Base-by-base conservation (phyloP, 495 filamentous ascomycete genomes). In the Venustampulla echinocandica region DNA sequence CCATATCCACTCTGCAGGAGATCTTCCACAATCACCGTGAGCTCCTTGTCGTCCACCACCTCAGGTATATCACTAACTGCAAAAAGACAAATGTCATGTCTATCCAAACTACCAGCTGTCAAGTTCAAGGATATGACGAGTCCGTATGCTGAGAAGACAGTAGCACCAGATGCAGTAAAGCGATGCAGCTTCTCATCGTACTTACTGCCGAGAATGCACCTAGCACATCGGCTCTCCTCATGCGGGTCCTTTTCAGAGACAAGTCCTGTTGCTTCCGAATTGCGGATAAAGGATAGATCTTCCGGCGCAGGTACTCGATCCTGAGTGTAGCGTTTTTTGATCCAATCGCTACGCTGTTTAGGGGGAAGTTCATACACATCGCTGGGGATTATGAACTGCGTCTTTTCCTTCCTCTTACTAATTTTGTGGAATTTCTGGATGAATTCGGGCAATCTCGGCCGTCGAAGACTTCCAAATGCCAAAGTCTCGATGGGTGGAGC, bases 71-170 rank as follows among this genome's bases (percentile, higher is more conserved):
- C 28, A 49, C 17, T 23, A 36, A 34, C 24, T 43, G 37, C 46
- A 18, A 49, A 49, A 42, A 49, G 46, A 49, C 46, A 49, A 35
- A 49, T 42, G 28, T 49, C 46, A 43, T 49, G 23, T 42, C 38
- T 49, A 42, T 49, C 46, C 30, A 28, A 33, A 27, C 20, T 15
- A 33, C 17, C 38, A 42, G 1, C 37, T 36, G 19, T 36, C 37
- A 42, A 42, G 30, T 42, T 42, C 28, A 49, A 49, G 38, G 37
- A 49, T 49, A 49, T 36, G 15, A 42, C 46, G 14, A 49, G 46
- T 49, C 46, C 46, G 28, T 49, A 49, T 49, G 37, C 38, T 25
- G 46, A 49, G 28, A 49, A 49, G 11, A 49, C 30, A 36, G 34
- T 20, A 42, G 23, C 24, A 49, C 37, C 21, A 21, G 46, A 42